phyloP scores from a whole-genome alignment of 2,329 filamentous ascomycete genomes.

The Beauveria sp. region DNA sequence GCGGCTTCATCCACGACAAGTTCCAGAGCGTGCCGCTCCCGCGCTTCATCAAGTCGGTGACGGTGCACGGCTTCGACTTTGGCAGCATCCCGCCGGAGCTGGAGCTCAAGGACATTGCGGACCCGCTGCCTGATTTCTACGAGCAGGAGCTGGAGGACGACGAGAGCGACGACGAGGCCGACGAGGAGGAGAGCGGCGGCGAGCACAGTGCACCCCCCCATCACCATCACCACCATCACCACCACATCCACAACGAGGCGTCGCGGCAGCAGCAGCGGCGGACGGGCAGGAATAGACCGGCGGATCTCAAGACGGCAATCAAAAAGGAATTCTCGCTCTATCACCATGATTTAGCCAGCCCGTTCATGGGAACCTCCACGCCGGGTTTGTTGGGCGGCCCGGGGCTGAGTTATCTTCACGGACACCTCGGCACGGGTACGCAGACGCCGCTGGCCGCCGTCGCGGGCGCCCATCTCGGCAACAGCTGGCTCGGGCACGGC shows the following conservation, averaged over 20 bases:
- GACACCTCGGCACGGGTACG: slow-evolving; percentile 67
- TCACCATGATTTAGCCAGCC: slow-evolving; percentile 40
- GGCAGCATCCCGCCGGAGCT: slow-evolving; percentile 75
- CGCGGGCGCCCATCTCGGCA: slow-evolving; percentile 51
- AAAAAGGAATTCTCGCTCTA: slow-evolving; percentile 24
- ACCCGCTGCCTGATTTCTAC: slow-evolving; percentile 94
- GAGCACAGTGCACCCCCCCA: slow-evolving; percentile 14
- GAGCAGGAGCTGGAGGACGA: slow-evolving; percentile 62
- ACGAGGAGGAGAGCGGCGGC: background rate
- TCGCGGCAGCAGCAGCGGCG: slow-evolving; percentile 16
- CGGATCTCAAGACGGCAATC: slow-evolving; percentile 26
- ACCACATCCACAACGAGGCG: background rate
- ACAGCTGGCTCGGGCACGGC: slow-evolving; percentile 26
- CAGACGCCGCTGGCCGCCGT: slow-evolving; percentile 75
- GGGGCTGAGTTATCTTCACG: slow-evolving; percentile 76
- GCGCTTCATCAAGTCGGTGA: slow-evolving; percentile 93
- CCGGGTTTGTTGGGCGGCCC: slow-evolving; percentile 63
- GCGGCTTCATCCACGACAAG: slow-evolving; percentile 88
- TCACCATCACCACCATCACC: slow-evolving; percentile 19
- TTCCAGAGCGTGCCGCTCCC: slow-evolving; percentile 90
- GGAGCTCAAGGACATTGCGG: slow-evolving; percentile 93
- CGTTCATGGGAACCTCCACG: slow-evolving; percentile 52
- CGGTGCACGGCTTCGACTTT: slow-evolving; percentile 91
- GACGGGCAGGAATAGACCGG: slow-evolving; percentile 14
- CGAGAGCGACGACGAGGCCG: slow-evolving; percentile 26